Conservation (phyloP, 2,329 filamentous ascomycete genomes). For the Ophiostoma pallidulum region DNA sequence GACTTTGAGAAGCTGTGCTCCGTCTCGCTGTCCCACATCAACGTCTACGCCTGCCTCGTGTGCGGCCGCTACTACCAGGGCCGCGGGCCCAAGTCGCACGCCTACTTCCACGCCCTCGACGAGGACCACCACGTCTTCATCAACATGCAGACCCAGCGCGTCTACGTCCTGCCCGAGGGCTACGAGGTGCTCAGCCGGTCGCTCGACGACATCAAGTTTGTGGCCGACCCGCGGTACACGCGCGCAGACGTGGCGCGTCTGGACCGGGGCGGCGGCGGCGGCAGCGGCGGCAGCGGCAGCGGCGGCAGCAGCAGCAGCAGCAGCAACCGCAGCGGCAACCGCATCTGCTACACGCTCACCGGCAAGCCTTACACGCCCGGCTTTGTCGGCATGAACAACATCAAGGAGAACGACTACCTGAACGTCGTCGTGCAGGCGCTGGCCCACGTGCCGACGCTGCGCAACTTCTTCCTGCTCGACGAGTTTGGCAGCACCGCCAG, state of each 20-base stretch:
- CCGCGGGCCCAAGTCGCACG: constrained; percentile 84
- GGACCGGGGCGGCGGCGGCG: constrained; percentile 43
- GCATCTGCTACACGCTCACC: constrained; percentile 63
- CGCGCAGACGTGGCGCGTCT: constrained; percentile 70
- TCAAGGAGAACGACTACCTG: constrained; percentile 98
- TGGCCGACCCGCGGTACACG: constrained; percentile 81
- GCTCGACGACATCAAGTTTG: constrained; percentile 95
- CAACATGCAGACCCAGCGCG: constrained; percentile 88
- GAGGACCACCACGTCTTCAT: constrained; percentile 96
- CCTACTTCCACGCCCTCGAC: constrained; percentile 95
- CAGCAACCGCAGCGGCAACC: constrained; percentile 15
- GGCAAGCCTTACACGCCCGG: constrained; percentile 85
- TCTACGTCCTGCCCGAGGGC: constrained; percentile 87
- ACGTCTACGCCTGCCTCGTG: constrained; percentile 94
- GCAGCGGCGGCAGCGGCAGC: constrained; percentile 27
- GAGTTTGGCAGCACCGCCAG: constrained; percentile 46
- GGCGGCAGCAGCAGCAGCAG: constrained; percentile 70
- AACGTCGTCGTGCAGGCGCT: constrained; percentile 91
- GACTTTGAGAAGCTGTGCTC: constrained; percentile 99
- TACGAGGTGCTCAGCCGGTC: constrained; percentile 95
- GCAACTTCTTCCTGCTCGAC: constrained; percentile 87
- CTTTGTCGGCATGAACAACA: constrained; percentile 99
- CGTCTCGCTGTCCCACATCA: constrained; percentile 92
- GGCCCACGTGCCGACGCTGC: constrained; percentile 77
- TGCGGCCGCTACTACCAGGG: constrained; percentile 98